Conservation (phyloP, 129 eudicot genomes). For the Lactuca saligna region DNA sequence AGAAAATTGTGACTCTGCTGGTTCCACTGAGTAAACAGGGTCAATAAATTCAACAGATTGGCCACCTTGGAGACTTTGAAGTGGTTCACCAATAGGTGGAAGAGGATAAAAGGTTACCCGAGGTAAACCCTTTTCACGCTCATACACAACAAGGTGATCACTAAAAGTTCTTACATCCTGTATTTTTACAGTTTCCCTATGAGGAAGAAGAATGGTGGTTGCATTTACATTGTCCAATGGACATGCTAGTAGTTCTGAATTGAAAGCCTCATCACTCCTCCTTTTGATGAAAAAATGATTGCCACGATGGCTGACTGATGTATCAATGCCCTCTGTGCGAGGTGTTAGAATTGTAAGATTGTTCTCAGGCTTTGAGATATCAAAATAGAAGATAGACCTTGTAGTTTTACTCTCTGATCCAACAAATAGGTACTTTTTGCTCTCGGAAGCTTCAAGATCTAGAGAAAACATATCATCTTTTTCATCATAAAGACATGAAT, state of each 20-base stretch:
- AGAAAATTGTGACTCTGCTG: constrained; percentile 67
- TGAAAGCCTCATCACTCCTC: constrained; percentile 75
- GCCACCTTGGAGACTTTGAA: constrained; percentile 69
- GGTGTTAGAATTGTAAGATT: constrained; percentile 77
- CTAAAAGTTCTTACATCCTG: constrained; percentile 66
- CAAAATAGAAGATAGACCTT: constrained; percentile 80
- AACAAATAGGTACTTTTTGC: constrained; percentile 80
- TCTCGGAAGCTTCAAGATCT: constrained; percentile 76
- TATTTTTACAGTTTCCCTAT: constrained; percentile 81
- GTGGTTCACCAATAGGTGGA: constrained; percentile 73
- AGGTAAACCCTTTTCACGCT: constrained; percentile 83
- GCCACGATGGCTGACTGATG: constrained; percentile 91
- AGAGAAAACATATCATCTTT: constrained; percentile 84
- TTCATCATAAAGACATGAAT: constrained; percentile 87
- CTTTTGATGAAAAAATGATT: constrained; percentile 78
- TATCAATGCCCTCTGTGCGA: constrained; percentile 77
- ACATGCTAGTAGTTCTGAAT: constrained; percentile 90
- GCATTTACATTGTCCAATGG: constrained; percentile 70
- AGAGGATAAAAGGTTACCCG: constrained; percentile 59
- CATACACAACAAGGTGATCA: constrained; percentile 81
- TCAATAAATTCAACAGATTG: constrained; percentile 72
- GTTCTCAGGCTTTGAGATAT: constrained; percentile 54
- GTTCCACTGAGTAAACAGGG: constrained; percentile 71
- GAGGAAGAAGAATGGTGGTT: constrained; percentile 70
- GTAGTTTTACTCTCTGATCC: constrained; percentile 83